These are phyloP conservation scores for Nicotiana noctiflora DNA, from an alignment of 257 asterid genomes.

Conservation along the genomic window DNA sequence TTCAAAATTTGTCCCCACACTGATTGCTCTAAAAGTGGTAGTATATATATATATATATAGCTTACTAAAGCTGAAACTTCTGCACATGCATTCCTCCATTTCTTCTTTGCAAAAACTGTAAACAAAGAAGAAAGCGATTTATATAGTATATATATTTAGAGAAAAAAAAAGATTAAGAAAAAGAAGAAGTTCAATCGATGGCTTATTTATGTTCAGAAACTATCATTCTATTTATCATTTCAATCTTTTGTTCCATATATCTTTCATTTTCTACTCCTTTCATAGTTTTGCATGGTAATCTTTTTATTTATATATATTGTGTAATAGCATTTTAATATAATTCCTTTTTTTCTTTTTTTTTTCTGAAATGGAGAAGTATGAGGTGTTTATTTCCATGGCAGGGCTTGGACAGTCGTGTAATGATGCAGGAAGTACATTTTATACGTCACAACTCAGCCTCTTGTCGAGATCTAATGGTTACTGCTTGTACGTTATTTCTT, in stretches of 20 bases:
- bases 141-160: background rate
- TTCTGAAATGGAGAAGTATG: background rate
- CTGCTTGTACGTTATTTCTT: constrained; percentile 8
- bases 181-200: background rate
- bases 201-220: background rate
- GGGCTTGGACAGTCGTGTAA: constrained; percentile 19
- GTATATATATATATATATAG: too few species aligned
- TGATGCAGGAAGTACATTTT: background rate
- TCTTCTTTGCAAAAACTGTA: background rate
- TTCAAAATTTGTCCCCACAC: background rate
- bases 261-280: constrained; percentile 19
- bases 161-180: background rate
- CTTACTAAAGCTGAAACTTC: too few species aligned
- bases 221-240: background rate
- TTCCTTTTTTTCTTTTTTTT: too few species aligned
- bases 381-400: background rate
- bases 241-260: background rate
- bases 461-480: constrained; percentile 15
- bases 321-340: background rate
- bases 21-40: background rate
- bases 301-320: background rate
- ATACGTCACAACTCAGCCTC: background rate
- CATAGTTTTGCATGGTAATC: constrained; percentile 27
- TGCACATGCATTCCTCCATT: too few species aligned
- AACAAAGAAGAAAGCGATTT: background rate